Base-by-base conservation (phyloP, 495 filamentous ascomycete genomes). In the Geopyxis carbonaria region DNA sequence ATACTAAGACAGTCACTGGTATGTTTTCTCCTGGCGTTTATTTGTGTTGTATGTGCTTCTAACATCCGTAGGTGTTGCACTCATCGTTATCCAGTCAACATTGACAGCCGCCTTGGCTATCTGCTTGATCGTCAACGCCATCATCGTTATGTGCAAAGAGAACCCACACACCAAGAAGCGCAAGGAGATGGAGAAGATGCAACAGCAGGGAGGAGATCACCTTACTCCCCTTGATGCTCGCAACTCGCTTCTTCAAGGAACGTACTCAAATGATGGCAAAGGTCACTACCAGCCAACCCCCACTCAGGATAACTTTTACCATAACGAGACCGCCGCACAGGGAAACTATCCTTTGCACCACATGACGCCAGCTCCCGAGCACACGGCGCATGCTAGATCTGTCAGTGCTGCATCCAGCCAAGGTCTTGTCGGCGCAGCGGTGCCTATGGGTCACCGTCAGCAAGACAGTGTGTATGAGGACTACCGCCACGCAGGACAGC, bases 151-250 rank as follows among this genome's bases (percentile, higher is more conserved):
- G 61, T 75, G 72, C 66, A 75, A 77, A 41, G 69, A 87, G 61
- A 95, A 97, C 60, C 87, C 89, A 2, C 85, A 97, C 60, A 70
- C 74, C 34, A 78, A 72, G 67, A 41, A 73, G 40, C 69, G 82
- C 51, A 91, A 87, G 64, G 80, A 86, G 65, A 72, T 61, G 78
- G 86, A 93, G 60, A 89, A 92, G 67, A 75, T 78, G 45, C 76
- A 77, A 40, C 81, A 89, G 50, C n/a, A n/a, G n/a, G n/a, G n/a
- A n/a, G 65, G 83, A 25, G 86, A 93, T 58, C 75, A 77, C 42
- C 72, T 95, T 25, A 95, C 89, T 3, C 78, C 89, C 8, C 64
- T 97, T 21, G 84, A 87, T 50, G 77, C 87, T 0, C 79, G 84
- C 44, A 92, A 93, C 57, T 89, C 84, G 9, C 71, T 97, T 5